Evolutionary conservation across 2,329 filamentous ascomycete genomes (phyloP), one percentile per base, ranked within the genome.

Genomic region (Rhytidhysteron rufulum): DNA sequence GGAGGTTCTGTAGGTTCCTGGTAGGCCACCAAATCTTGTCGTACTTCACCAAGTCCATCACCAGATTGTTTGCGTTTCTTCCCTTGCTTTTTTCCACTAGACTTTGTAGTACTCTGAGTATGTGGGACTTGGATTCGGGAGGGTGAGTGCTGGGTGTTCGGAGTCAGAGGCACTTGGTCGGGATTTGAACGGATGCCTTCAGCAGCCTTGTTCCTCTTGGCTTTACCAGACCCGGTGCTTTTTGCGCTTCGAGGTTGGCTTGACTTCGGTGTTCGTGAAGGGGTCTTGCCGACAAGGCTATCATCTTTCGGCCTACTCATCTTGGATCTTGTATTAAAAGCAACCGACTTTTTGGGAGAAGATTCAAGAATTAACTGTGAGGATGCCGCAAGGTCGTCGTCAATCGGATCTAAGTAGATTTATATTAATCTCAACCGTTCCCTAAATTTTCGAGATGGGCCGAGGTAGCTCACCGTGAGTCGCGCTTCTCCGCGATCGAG

Each of bases 321-420:
- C 8, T 13, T 27, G 24, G 7, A 13, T 27, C 24, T 27, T 27
- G 24, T 27, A 7, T 13, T n/a, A n/a, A n/a, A n/a, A 20, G 15
- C 30, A n/a, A 16, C 22, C 5, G 22, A 20, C 5, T 31, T 19
- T 4, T 16, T 32, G 18, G 20, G 31, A 11, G 30, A 11, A 34
- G 4, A 15, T 29, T 40, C 37, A 13, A 15, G 9, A 11, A 34
- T 8, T 4, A 40, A 16, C 31, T 46, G 43, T 5, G 37, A 40
- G n/a, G 40, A 40, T 13, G 43, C 43, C n/a, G 40, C 43, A 24
- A 31, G 24, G 29, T 42, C 43, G 32, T 45, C 40, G 31, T 44
- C 42, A 17, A 33, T 15, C 5, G 18, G 18, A 18, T 5, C 31
- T 33, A 17, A 5, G 17, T 11, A 18, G 18, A n/a, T n/a, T n/a